Evolutionary conservation across 768 basidiomycete species (phyloP), one percentile per base, ranked within the genome.

Genomic region (Tulasnella sp.): DNA sequence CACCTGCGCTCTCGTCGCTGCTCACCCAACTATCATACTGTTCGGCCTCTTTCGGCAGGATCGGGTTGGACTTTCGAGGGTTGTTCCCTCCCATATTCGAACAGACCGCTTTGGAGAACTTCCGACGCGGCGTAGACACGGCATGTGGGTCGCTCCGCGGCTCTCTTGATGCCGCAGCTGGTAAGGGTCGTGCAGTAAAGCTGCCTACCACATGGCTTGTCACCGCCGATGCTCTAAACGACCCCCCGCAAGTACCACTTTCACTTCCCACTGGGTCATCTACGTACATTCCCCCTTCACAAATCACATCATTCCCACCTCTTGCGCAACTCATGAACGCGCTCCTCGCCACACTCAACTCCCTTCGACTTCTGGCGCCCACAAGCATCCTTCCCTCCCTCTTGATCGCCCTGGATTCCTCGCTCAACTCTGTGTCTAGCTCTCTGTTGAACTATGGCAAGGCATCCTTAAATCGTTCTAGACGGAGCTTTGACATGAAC

Each of bases 21-120:
- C 80, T 96, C 60, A 94, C 92, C 0, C 94, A 98, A 66, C 78
- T 98, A 46, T 86, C 87, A 11, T 97, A 98, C 70, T 96, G 93
- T 68, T 83, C 92, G 7, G 81, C 83, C 17, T 92, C 92, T 0
- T 96, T 96, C 66, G 78, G 89, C 0, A 82, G 92, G n/a, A 79
- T 94, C 15, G 94, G 94, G 0, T 77, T 94, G 65, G 93, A 96
- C 68, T 98, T 99, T 70, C 80, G 84, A 30, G 70, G 76, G 0
- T 70, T 85, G 17, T 72, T 96, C 29, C 78, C 78, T 2, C 76
- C 77, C n/a, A 73, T 87, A 2, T 83, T 92, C 68, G 76, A 76
- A 41, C 70, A 73, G 46, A 85, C 87, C 1, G 83, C 92, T 10
- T 68, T 77, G 2, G 69, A 72, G 25, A 77, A 80, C 5, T 80